These are phyloP conservation scores for Chalciporus chontae DNA, from an alignment of 768 basidiomycete genomes.

Conservation along the genomic window DNA sequence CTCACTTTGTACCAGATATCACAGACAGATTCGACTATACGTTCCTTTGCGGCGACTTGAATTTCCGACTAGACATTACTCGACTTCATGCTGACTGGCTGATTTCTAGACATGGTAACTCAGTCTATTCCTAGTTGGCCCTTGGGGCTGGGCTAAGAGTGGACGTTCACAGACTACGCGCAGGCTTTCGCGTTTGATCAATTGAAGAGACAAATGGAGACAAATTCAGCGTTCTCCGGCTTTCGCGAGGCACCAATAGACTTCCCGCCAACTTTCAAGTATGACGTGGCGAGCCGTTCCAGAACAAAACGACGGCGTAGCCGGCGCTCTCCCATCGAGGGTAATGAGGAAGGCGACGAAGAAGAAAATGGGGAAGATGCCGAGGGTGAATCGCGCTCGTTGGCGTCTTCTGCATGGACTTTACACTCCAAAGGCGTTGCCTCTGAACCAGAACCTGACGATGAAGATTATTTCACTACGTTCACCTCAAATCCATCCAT, in stretches of 20 bases:
- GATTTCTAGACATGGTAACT: conserved; percentile 69
- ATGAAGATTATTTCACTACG: conserved; percentile 39
- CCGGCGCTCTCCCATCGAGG: conserved; percentile 36
- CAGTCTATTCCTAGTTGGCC: background rate
- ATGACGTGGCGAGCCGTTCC: conserved; percentile 65
- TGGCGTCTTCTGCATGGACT: conserved; percentile 52
- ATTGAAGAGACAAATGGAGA: conserved; percentile 69
- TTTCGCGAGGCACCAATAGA: conserved; percentile 78
- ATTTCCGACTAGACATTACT: conserved; percentile 86
- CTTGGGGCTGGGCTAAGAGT: conserved; percentile 7
- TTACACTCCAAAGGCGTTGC: conserved; percentile 34
- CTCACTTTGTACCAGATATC: conserved; percentile 44
- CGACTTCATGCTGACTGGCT: conserved; percentile 95
- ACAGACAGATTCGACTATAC: conserved; percentile 88
- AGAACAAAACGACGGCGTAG: conserved; percentile 40
- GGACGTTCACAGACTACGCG: conserved; percentile 54
- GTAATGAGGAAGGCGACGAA: conserved; percentile 36
- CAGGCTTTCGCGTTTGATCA: conserved; percentile 93
- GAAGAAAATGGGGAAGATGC: conserved; percentile 39
- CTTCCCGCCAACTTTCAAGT: conserved; percentile 95
- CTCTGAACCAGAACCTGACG: conserved; percentile 37
- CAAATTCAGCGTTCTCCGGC: conserved; percentile 65
- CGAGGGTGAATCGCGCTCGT: conserved; percentile 47
- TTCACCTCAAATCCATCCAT: conserved; percentile 21
- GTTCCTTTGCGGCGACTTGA: conserved; percentile 88